Base-by-base conservation (phyloP, 805 yeast genomes). In the Schwanniomyces polymorphus region DNA sequence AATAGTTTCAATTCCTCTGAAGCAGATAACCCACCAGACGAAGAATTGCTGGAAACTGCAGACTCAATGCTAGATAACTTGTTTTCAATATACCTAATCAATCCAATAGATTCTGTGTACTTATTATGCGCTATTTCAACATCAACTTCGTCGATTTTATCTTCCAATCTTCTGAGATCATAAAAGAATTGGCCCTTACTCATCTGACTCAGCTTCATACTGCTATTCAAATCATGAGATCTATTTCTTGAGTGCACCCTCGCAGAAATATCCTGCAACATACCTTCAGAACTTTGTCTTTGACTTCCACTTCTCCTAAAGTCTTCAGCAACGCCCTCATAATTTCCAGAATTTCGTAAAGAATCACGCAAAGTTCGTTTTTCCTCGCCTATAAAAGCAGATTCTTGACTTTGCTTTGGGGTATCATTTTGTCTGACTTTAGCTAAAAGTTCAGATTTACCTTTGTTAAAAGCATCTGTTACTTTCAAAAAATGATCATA, bases 81-180 rank as follows among this genome's bases (percentile, higher is more conserved):
- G 11, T 56, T 53, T 45, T 72, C 76, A 34, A 72, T 70, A 50
- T 69, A 70, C 27, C 59, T 60, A 37, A 74, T 63, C 25, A 69
- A 56, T 7, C 75, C 76, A 16, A 77, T 79, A 4, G 80, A 73
- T 38, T 68, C 71, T 43, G 60, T 65, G 55, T 76, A 85, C 46
- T 77, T 74, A 44, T 80, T 77, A 55, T 86, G 84, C 9, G 88
- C 85, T 23, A 86, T 72, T 45, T 74, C 74, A 11, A 85, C 80
- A 59, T 88, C 94, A 37, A 86, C 74, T 46, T 85, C 89, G 57
- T 86, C 90, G 14, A 87, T 69, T 27, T 72, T 64, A 44, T 83
- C 86, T 55, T 85, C 91, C 11, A 83, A 68, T 27, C 67, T 66
- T 46, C 79, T 78, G 46, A 85, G 67, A 16, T 68, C 78, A 45